Evolutionary conservation across 2,329 filamentous ascomycete genomes (phyloP).

Genomic region (Fusarium miscanthi): DNA sequence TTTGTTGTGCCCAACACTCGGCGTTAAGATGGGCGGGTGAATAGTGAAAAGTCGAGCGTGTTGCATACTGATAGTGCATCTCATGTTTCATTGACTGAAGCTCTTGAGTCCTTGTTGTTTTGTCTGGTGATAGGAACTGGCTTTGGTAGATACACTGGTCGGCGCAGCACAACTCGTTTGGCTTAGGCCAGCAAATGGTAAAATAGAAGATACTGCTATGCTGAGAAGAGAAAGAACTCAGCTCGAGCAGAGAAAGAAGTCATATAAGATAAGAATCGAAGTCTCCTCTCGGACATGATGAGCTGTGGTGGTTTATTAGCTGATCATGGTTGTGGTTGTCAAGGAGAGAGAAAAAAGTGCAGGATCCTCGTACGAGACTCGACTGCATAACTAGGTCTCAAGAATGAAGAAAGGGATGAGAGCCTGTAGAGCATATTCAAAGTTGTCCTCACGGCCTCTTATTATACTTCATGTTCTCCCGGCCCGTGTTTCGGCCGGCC

Average conservation of each 20-base stretch:
- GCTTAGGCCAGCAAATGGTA: slow-evolving; percentile 28
- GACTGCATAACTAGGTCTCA: slow-evolving; percentile 30
- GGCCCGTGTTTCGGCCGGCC: slow-evolving; percentile 32
- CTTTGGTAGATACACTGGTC: background rate
- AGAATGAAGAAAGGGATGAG: slow-evolving; percentile 3
- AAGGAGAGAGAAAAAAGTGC: slow-evolving; percentile 7
- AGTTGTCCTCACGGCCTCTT: background rate
- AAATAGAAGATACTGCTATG: slow-evolving; percentile 20
- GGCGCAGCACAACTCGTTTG: slow-evolving; percentile 17
- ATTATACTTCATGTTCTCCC: slow-evolving; percentile 11
- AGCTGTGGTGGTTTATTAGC: background rate
- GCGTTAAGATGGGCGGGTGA: slow-evolving; percentile 44
- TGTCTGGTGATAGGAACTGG: background rate
- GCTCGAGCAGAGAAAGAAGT: slow-evolving; percentile 10
- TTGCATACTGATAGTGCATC: slow-evolving; percentile 11
- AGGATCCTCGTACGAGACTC: slow-evolving; percentile 33
- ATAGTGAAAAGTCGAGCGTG: slow-evolving; percentile 17
- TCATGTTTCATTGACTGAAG: background rate
- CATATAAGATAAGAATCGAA: background rate
- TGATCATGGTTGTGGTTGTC: slow-evolving; percentile 16
- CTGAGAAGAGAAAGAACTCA: slow-evolving; percentile 7
- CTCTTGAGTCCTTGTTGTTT: background rate
- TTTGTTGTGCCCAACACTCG: slow-evolving; percentile 42
- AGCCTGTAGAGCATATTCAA: slow-evolving; percentile 6
- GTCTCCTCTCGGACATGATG: slow-evolving; percentile 27